These are phyloP conservation scores for Tylopilus plumbeoviolaceoides DNA, from an alignment of 768 basidiomycete genomes.

Conservation along the genomic window DNA sequence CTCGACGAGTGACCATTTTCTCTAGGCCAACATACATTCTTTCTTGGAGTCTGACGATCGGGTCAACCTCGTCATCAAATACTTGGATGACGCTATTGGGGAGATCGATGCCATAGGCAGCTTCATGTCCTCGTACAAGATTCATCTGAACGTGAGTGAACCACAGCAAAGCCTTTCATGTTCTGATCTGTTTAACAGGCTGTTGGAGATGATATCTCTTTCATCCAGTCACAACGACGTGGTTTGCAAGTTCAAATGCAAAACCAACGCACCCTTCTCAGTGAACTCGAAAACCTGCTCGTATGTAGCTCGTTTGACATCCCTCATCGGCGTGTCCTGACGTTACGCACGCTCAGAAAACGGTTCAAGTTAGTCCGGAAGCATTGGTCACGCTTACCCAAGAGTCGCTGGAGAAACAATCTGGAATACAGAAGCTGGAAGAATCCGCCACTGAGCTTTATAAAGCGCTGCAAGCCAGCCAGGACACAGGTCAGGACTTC, in stretches of 20 bases:
- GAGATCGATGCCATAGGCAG: slow-evolving; percentile 91
- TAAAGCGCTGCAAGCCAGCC: slow-evolving; percentile 86
- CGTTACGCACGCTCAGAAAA: slow-evolving; percentile 54
- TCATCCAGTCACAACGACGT: slow-evolving; percentile 94
- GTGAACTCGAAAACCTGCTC: slow-evolving; percentile 83
- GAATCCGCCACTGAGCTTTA: slow-evolving; percentile 85
- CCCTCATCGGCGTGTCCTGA: neutral
- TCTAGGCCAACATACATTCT: slow-evolving; percentile 88
- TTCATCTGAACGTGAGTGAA: slow-evolving; percentile 82
- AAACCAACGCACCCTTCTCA: slow-evolving; percentile 82
- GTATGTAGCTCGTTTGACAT: slow-evolving; percentile 37
- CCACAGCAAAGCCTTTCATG: neutral
- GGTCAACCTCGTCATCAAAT: slow-evolving; percentile 77
- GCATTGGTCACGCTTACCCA: slow-evolving; percentile 76
- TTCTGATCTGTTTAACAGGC: slow-evolving; percentile 49
- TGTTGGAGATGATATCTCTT: slow-evolving; percentile 91
- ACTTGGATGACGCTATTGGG: slow-evolving; percentile 81
- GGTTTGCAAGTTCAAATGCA: slow-evolving; percentile 97
- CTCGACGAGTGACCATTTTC: neutral
- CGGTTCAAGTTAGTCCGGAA: slow-evolving; percentile 85
- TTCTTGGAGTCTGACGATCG: slow-evolving; percentile 96
- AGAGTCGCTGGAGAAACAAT: slow-evolving; percentile 79
- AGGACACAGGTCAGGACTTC: slow-evolving; percentile 66
- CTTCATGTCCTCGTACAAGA: slow-evolving; percentile 89
- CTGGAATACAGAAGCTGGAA: slow-evolving; percentile 76